Base-by-base conservation (phyloP, 306 rosid genomes). In the Rubus idaeus region DNA sequence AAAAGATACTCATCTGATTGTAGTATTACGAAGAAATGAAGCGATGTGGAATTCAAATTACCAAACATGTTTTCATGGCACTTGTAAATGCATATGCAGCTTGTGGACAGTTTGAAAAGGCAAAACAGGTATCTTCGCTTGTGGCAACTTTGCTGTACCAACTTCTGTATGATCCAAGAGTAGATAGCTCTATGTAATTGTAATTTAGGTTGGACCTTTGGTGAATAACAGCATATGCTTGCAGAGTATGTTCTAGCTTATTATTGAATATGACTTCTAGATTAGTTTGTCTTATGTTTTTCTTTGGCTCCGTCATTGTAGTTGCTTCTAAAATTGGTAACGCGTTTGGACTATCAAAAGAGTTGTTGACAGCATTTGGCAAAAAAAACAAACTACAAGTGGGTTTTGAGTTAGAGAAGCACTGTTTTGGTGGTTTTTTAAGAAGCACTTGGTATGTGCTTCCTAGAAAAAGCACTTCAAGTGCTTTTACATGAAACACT, bases 51-150 rank as follows among this genome's bases (percentile, higher is more conserved):
- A 8, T 67, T 81, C 75, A 51, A 58, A 51, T 20, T 9, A 84
- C 93, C 7, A 92, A 84, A 79, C 89, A 87, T 5, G 13, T 87
- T 87, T 89, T 68, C 81, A 83, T 90, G 87, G 88, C 97, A 63
- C 96, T 92, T 62, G 39, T 95, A 75, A 86, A 85, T 84, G 91
- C 92, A 46, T 95, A 90, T 81, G 91, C 92, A 72, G 76, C 83
- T 71, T 84, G 85, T 76, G 98, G 98, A 74, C 88, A 88, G 65
- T 84, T 86, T 78, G 92, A 92, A 83, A 90, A 88, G 86, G 98
- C 96, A 83, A 92, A 90, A 87, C 89, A 89, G 97, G 98, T 95
- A 84, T 70, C 73, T 64, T 8, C 62, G 52, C 68, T 68, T 44
- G 75, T 55, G 60, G 37, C 66, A 16, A 83, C 68, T 70, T 80